Conservation (phyloP, 768 basidiomycete species). For the Xerocomellus intermedius region DNA sequence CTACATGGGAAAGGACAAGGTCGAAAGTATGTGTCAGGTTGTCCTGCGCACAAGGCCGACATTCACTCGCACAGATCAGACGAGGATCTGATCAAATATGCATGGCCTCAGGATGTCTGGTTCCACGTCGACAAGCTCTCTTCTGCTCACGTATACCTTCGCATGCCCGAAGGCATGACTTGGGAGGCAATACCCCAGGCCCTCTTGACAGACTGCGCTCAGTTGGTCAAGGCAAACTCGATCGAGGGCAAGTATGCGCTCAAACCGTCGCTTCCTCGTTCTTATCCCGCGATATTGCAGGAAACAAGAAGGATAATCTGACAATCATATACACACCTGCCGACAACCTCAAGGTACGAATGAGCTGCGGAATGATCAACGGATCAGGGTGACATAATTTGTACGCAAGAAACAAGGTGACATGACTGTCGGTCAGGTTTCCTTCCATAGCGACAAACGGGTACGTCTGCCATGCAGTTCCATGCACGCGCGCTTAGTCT, state of each 20-base stretch:
- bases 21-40: slow-evolving; percentile 66
- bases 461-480: slow-evolving; percentile 37
- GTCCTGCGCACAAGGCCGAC: neutral
- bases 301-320: slow-evolving; percentile 93
- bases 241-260: slow-evolving; percentile 66
- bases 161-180: slow-evolving; percentile 73
- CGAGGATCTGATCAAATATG: slow-evolving; percentile 93
- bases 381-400: neutral
- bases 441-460: slow-evolving; percentile 88
- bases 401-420: slow-evolving; percentile 85
- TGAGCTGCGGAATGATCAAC: neutral
- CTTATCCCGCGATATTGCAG: slow-evolving; percentile 39
- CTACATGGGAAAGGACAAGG: slow-evolving; percentile 98
- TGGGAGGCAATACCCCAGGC: slow-evolving; percentile 88
- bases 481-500: neutral
- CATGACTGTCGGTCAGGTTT: slow-evolving; percentile 96
- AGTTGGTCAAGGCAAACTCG: slow-evolving; percentile 96
- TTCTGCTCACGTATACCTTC: slow-evolving; percentile 95
- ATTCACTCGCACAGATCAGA: slow-evolving; percentile 50
- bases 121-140: slow-evolving; percentile 99
- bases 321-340: slow-evolving; percentile 94
- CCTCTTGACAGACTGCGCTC: slow-evolving; percentile 82
- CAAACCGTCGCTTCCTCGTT: neutral
- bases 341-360: slow-evolving; percentile 81
- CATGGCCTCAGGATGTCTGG: slow-evolving; percentile 86